Evolutionary conservation across 2,329 filamentous ascomycete genomes (phyloP), one percentile per base, ranked within the genome.

Genomic region (Alternaria rosae): DNA sequence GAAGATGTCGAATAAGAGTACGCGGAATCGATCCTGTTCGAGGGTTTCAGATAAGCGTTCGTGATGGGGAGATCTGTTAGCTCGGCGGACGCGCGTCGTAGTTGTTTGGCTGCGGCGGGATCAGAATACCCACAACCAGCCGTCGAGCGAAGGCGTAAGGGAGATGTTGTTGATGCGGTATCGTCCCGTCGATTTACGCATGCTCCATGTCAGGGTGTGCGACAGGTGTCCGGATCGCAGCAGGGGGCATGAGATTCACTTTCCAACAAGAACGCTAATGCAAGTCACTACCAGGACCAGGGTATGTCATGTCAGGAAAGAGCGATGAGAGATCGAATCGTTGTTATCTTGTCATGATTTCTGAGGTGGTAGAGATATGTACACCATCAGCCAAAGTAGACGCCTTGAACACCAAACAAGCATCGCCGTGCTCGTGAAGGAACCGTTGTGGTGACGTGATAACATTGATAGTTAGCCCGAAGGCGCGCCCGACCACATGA

Each of bases 391-490:
- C 30, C 15, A 21, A 35, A 35, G 17, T n/a, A 45, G 28, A n/a
- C 25, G 32, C 25, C 42, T 43, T 32, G 28, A 57, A 61, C 61
- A 54, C 61, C 61, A 50, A 26, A 57, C 7, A 43, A 60, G 32
- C 44, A 59, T 56, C 43, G 35, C 53, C 61, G 48, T 50, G 48
- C 61, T 43, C 43, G 17, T 47, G 17, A 28, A 58, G 45, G 38
- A n/a, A 54, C 28, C 15, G 54, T 53, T 45, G 42, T 59, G 47
- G 62, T 64, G 59, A 67, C 61, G 57, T 62, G 57, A 55, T 69
- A 63, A 59, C 54, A 70, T 70, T 70, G 60, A 60, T 63, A 54
- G 52, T 57, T 62, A 61, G 43, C 59, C 54, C 53, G 42, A 50
- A 48, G 50, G 44, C 60, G 44, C 20, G 56, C 47, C 50, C 35